A percentile compares a stretch with the other conserved stretches of the same genome.
Evolutionary conservation across 768 basidiomycete species (phyloP).

Genomic region (Macrolepiota fuliginosa): DNA sequence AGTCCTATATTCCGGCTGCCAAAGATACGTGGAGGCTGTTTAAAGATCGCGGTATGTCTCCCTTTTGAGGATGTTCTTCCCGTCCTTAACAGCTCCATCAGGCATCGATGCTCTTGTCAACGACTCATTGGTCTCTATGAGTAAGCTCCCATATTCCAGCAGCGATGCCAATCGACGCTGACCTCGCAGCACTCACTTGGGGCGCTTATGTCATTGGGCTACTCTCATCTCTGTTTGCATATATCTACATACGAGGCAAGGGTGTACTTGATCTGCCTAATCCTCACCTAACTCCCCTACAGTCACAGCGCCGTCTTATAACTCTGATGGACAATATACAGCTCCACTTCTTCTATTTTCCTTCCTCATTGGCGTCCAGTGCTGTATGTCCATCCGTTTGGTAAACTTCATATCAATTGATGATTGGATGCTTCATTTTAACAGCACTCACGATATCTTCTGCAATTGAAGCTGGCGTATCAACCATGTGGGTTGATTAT

Average conservation of each 20-base stretch:
- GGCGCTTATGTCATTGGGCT: constrained; percentile 80
- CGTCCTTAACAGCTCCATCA: constrained; percentile 16
- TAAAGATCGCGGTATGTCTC: constrained; percentile 57
- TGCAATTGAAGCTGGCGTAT: constrained; percentile 83
- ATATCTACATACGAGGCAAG: constrained; percentile 72
- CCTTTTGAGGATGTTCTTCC: constrained; percentile 15
- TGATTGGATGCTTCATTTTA: background rate
- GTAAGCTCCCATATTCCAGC: constrained; percentile 33
- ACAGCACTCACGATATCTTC: constrained; percentile 67
- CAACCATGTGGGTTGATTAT: constrained; percentile 61
- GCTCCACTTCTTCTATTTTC: constrained; percentile 76
- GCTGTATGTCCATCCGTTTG: constrained; percentile 45
- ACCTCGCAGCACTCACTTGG: constrained; percentile 60
- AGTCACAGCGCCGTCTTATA: constrained; percentile 79
- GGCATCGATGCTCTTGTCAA: constrained; percentile 80
- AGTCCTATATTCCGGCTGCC: constrained; percentile 75
- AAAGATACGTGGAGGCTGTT: constrained; percentile 83
- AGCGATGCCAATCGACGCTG: background rate
- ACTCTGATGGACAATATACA: constrained; percentile 71
- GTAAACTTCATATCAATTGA: constrained; percentile 7
- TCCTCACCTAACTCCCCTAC: background rate
- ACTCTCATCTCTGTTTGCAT: constrained; percentile 70
- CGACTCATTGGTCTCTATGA: constrained; percentile 78
- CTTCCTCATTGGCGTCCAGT: constrained; percentile 75
- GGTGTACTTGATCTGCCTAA: constrained; percentile 9